Percentiles rank a stretch among this genome's conserved stretches.
Conservation (phyloP, 2,329 filamentous ascomycete genomes). For the Dryadomyces sulphureus region DNA sequence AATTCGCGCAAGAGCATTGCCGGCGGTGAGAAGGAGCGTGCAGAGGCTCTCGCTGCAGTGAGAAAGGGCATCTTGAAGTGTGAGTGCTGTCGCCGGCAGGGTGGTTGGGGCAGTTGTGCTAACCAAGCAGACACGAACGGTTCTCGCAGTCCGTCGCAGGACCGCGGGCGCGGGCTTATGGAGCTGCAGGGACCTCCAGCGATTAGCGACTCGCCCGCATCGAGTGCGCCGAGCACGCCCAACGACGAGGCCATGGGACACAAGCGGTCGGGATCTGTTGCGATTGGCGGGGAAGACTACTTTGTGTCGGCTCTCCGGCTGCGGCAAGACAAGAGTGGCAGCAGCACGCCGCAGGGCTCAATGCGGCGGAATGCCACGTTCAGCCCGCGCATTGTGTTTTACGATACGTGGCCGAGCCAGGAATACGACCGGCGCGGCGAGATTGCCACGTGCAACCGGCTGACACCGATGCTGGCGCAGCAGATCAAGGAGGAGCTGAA, state of each 20-base stretch:
- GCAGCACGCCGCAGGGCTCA: conserved; percentile 58
- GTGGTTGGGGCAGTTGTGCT: too few relatives aligned
- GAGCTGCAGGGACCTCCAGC: conserved; percentile 47
- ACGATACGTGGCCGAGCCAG: conserved; percentile 89
- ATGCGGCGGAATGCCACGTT: conserved; percentile 56
- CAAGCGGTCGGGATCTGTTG: conserved; percentile 52
- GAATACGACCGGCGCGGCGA: conserved; percentile 96
- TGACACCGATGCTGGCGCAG: conserved; percentile 93
- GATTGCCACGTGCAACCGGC: conserved; percentile 90
- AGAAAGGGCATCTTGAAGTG: conserved; percentile 94
- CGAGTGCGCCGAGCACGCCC: conserved; percentile 78
- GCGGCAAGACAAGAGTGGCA: conserved; percentile 64
- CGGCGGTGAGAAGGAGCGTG: conserved; percentile 77
- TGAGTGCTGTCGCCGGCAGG: conserved; percentile 36
- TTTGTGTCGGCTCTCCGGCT: conserved; percentile 67
- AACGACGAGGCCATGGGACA: conserved; percentile 60
- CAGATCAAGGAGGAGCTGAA: conserved; percentile 99
- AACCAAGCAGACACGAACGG: conserved; percentile 38
- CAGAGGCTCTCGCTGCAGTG: conserved; percentile 80
- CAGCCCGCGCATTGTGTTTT: conserved; percentile 84
- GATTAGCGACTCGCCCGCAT: conserved; percentile 64
- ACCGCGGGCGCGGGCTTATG: conserved; percentile 29
- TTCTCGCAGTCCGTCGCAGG: conserved; percentile 46
- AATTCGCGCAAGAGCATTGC: conserved; percentile 75
- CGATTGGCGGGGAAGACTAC: conserved; percentile 75